phyloP scores from a whole-genome alignment of 2,329 filamentous ascomycete genomes.

The Epichloe uncinata region DNA sequence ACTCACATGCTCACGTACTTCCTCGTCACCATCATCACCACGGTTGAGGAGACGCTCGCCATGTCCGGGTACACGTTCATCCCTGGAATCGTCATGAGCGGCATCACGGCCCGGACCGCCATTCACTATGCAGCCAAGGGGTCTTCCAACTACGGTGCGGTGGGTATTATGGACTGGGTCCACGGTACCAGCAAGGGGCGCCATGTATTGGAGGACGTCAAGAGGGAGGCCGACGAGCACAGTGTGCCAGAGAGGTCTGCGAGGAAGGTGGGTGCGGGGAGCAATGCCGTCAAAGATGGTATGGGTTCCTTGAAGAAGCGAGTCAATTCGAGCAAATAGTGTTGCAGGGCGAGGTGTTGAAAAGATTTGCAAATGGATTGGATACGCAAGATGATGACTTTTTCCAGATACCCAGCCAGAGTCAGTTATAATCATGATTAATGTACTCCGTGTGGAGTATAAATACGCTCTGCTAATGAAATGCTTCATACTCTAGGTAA shows the following conservation, averaged over 20 bases:
- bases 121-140: constrained; percentile 35
- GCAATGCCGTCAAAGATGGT: constrained; percentile 17
- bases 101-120: constrained; percentile 30
- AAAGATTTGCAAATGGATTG: background rate
- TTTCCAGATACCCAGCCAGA: background rate
- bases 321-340: constrained; percentile 14
- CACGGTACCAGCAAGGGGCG: constrained; percentile 41
- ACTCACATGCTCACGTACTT: constrained; percentile 64
- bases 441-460: no score
- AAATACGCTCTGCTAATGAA: no score
- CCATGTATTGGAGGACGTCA: constrained; percentile 39
- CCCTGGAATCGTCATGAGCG: constrained; percentile 39
- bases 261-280: constrained; percentile 19
- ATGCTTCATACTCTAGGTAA: no score
- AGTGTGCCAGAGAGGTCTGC: constrained; percentile 30
- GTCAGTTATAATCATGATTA: no score
- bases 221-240: constrained; percentile 43
- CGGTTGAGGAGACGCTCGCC: constrained; percentile 52
- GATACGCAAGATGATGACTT: background rate
- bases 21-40: constrained; percentile 47
- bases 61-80: constrained; percentile 54
- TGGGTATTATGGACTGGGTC: constrained; percentile 50
- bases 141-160: constrained; percentile 46
- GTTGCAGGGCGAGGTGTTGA: constrained; percentile 5
- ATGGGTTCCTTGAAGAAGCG: constrained; percentile 17